Percentiles rank a stretch among this genome's conserved stretches.
Evolutionary conservation across 176 grass and related monocot genomes (phyloP).

Genomic region (Pontederia paniculata): DNA sequence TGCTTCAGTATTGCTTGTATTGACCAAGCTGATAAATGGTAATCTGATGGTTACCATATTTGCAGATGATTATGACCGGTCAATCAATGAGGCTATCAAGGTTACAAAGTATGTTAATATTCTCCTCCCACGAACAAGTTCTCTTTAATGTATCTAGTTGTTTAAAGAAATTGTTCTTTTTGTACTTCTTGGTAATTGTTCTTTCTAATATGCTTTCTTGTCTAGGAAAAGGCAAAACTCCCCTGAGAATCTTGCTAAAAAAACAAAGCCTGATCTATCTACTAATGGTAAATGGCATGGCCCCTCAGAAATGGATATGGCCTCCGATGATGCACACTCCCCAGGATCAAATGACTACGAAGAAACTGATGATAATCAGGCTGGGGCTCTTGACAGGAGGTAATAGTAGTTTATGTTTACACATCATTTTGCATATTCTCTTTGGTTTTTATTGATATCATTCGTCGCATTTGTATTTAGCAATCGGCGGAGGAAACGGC

Average conservation of each 20-base stretch:
- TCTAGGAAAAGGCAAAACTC: constrained; percentile 58
- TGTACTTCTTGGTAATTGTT: too few species aligned
- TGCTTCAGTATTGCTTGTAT: neutral
- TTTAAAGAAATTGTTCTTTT: neutral
- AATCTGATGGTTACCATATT: constrained; percentile 6
- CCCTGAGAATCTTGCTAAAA: constrained; percentile 44
- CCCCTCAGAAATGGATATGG: constrained; percentile 33
- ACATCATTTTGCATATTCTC: neutral
- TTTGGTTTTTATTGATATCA: neutral
- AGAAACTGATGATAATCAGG: constrained; percentile 44
- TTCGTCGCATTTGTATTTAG: constrained; percentile 21
- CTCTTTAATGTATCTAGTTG: neutral
- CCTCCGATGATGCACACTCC: constrained; percentile 33
- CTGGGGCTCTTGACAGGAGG: constrained; percentile 58
- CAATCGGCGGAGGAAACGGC: constrained; percentile 64
- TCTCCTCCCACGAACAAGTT: constrained; percentile 11
- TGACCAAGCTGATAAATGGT: neutral
- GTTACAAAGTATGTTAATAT: constrained; percentile 64
- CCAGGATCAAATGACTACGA: constrained; percentile 57
- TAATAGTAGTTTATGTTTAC: neutral
- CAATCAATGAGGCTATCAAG: constrained; percentile 98
- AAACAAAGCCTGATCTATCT: constrained; percentile 48
- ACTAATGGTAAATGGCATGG: constrained; percentile 77
- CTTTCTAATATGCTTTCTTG: too few species aligned
- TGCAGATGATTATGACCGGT: constrained; percentile 97